Evolutionary conservation across 352 stramenopile species (phyloP).

Genomic region (Globisporangium recalcitrans): DNA sequence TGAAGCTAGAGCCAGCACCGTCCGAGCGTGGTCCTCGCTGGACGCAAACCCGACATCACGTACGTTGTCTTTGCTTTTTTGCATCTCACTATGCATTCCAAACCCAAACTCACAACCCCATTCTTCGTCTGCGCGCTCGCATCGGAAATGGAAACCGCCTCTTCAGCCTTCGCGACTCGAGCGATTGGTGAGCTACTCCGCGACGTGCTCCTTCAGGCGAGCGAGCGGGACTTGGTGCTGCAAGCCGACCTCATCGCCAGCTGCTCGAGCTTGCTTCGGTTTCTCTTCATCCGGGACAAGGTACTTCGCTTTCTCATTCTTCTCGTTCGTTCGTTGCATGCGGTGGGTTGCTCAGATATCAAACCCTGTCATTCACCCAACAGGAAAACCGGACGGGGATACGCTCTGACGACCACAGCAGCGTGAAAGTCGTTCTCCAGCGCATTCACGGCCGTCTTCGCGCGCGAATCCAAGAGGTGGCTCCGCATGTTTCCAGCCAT

Average conservation of each 20-base stretch:
- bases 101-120: background rate
- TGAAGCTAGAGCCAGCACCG: conserved; percentile 40
- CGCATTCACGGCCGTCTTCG: conserved; percentile 31
- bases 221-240: conserved; percentile 53
- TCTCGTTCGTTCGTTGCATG: background rate
- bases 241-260: conserved; percentile 63
- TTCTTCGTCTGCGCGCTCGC: background rate
- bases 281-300: conserved; percentile 61
- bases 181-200: conserved; percentile 28
- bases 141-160: background rate
- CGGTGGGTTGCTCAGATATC: background rate
- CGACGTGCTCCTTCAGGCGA: conserved; percentile 32
- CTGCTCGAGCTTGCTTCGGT: conserved; percentile 57
- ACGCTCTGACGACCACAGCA: conserved; percentile 11
- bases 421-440: conserved; percentile 17
- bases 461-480: conserved; percentile 25
- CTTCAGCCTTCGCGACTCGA: conserved; percentile 14
- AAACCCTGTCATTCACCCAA: background rate
- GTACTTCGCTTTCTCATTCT: conserved; percentile 17
- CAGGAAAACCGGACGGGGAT: conserved; percentile 34
- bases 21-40: conserved; percentile 32
- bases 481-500: conserved; percentile 1
- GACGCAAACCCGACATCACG: conserved; percentile 18
- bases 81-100: background rate
- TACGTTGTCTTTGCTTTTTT: conserved; percentile 17